Evolutionary conservation across 208 protist genomes (phyloP).

Genomic region (Trypanosomatidae sp.): DNA sequence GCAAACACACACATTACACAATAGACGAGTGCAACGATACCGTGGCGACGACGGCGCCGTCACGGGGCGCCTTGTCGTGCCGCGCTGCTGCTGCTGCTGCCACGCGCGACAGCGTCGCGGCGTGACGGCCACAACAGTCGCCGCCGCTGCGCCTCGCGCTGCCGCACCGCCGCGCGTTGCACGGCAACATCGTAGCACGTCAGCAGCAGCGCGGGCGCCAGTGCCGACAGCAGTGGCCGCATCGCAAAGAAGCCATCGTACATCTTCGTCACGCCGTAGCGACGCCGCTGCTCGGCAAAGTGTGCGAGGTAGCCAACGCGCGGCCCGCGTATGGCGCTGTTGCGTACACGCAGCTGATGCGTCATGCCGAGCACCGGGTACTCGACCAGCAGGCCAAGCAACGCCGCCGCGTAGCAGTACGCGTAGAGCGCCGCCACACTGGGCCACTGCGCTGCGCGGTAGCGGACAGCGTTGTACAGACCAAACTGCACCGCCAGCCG

Average conservation of each 20-base stretch:
- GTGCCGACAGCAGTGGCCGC: conserved; percentile 46
- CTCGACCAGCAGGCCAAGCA: conserved; percentile 26
- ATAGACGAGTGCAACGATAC: too few relatives aligned
- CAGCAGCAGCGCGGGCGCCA: conserved; percentile 56
- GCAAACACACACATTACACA: too few relatives aligned
- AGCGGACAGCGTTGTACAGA: conserved; percentile 57
- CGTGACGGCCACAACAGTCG: too few relatives aligned
- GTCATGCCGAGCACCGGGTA: conserved; percentile 59
- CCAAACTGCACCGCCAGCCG: conserved; percentile 59
- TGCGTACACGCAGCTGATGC: conserved; percentile 44
- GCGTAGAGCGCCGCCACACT: conserved; percentile 36
- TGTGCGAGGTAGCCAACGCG: conserved; percentile 39
- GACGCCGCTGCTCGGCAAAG: conserved; percentile 32
- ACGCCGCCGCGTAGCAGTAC: conserved; percentile 51
- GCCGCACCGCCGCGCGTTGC: too few relatives aligned
- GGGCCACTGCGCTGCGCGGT: conserved; percentile 66
- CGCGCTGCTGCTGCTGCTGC: too few relatives aligned
- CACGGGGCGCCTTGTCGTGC: neutral
- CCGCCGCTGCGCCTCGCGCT: too few relatives aligned
- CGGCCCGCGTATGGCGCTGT: conserved; percentile 11
- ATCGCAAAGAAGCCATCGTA: conserved; percentile 74
- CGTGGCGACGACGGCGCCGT: too few relatives aligned
- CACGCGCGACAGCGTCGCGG: too few relatives aligned
- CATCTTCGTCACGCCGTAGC: conserved; percentile 61
- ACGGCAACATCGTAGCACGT: conserved; percentile 37